A percentile compares a stretch with the other conserved stretches of the same genome.
Conservation (phyloP, 768 basidiomycete species). For the Rhodotorula graminis region DNA sequence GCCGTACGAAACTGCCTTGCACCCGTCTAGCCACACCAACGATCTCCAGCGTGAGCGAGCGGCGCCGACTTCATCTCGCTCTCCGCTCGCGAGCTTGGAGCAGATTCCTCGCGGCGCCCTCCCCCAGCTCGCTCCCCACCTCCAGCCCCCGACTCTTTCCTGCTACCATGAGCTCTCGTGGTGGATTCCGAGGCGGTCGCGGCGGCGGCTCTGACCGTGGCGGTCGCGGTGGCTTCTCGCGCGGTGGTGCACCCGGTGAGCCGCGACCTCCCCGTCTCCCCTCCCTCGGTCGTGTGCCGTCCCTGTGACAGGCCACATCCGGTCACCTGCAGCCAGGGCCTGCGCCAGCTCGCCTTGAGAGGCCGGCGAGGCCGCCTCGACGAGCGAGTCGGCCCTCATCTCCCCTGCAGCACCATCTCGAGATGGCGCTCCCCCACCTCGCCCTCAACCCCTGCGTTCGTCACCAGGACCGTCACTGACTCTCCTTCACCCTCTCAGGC, state of each 20-base stretch:
- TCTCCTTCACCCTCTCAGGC: background rate
- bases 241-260: slow-evolving; percentile 21
- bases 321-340: no score
- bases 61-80: no score
- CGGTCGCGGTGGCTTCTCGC: slow-evolving; percentile 16
- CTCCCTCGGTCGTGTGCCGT: no score
- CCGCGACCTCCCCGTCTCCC: background rate
- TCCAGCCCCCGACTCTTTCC: background rate
- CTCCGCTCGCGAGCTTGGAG: no score
- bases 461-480: background rate
- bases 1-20: no score
- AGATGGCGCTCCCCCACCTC: background rate
- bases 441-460: background rate
- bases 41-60: no score
- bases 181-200: slow-evolving; percentile 20
- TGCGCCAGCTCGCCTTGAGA: no score
- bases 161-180: slow-evolving; percentile 30
- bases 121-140: background rate
- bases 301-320: no score
- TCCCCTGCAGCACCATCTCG: no score
- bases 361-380: no score
- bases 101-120: background rate
- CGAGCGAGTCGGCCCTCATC: no score
- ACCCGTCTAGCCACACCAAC: no score
- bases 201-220: slow-evolving; percentile 24